Evolutionary conservation across 2,329 filamentous ascomycete genomes (phyloP).

Genomic region (Gnomoniopsis smithogilvyi): DNA sequence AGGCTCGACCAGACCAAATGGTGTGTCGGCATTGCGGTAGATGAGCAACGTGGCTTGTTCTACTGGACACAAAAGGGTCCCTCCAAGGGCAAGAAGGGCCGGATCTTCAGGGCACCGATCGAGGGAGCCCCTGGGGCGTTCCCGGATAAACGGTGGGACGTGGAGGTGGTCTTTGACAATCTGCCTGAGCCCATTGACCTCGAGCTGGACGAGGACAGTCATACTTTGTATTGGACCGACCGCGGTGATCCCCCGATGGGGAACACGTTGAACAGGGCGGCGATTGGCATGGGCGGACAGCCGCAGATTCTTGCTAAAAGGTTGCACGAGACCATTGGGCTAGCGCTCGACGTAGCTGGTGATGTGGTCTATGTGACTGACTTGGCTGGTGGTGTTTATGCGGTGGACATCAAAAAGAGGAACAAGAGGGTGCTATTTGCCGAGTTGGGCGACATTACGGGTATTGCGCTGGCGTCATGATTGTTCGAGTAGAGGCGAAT

Average conservation of each 20-base stretch:
- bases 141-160: slow-evolving; percentile 32
- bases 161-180: slow-evolving; percentile 37
- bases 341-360: slow-evolving; percentile 8
- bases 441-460: slow-evolving; percentile 6
- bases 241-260: slow-evolving; percentile 54
- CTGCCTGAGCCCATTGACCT: slow-evolving; percentile 58
- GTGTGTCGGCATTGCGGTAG: slow-evolving; percentile 55
- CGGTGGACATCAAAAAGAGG: slow-evolving; percentile 13
- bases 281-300: slow-evolving; percentile 9
- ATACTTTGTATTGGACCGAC: slow-evolving; percentile 58
- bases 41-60: slow-evolving; percentile 35
- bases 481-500: not conserved
- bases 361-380: slow-evolving; percentile 14
- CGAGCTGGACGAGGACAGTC: slow-evolving; percentile 44
- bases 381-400: slow-evolving; percentile 12
- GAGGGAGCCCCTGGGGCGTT: slow-evolving; percentile 30
- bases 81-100: slow-evolving; percentile 46
- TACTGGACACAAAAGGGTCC: slow-evolving; percentile 62
- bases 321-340: slow-evolving; percentile 12
- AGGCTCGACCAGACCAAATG: slow-evolving; percentile 35
- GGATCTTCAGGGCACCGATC: slow-evolving; percentile 49
- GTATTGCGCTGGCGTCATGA: slow-evolving; percentile 8
- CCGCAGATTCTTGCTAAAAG: slow-evolving; percentile 12
- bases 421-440: slow-evolving; percentile 11
- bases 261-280: slow-evolving; percentile 47